Conservation (phyloP, 1,284 basidiomycete species). For the Waitea zeae region DNA sequence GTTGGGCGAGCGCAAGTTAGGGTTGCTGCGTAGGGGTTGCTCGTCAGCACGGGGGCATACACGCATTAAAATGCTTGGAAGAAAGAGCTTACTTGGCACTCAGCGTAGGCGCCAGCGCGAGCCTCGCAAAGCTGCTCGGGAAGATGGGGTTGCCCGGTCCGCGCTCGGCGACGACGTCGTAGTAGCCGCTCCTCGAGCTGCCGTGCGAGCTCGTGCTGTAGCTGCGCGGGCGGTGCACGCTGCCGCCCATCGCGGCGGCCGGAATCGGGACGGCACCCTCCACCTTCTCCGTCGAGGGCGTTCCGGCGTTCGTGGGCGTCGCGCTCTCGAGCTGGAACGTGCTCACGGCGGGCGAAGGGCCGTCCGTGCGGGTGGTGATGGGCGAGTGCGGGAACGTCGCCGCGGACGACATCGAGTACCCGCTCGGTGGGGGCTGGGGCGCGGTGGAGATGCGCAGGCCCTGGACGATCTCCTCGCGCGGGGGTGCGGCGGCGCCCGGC, state of each 20-base stretch:
- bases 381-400: conserved; percentile 3
- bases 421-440: conserved; percentile 11
- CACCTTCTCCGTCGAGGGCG: neutral
- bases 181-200: conserved; percentile 7
- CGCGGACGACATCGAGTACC: conserved; percentile 9
- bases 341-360: too few species aligned
- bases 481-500: conserved; percentile 4
- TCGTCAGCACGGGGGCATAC: conserved; percentile 2
- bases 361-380: too few species aligned
- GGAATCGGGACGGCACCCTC: neutral
- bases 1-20: conserved; percentile 7
- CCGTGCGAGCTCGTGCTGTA: neutral
- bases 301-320: too few species aligned
- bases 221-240: neutral
- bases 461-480: conserved; percentile 20
- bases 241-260: neutral
- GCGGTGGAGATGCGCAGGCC: conserved; percentile 41
- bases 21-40: too few species aligned
- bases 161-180: conserved; percentile 30
- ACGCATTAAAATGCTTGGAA: neutral
- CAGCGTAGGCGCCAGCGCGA: conserved; percentile 5
- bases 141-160: conserved; percentile 47
- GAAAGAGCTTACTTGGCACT: conserved; percentile 21
- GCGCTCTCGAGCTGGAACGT: neutral
- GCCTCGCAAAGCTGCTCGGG: conserved; percentile 19